Evolutionary conservation across 2,329 filamentous ascomycete species (phyloP).

Genomic region (Chaetomiaceae sp.): DNA sequence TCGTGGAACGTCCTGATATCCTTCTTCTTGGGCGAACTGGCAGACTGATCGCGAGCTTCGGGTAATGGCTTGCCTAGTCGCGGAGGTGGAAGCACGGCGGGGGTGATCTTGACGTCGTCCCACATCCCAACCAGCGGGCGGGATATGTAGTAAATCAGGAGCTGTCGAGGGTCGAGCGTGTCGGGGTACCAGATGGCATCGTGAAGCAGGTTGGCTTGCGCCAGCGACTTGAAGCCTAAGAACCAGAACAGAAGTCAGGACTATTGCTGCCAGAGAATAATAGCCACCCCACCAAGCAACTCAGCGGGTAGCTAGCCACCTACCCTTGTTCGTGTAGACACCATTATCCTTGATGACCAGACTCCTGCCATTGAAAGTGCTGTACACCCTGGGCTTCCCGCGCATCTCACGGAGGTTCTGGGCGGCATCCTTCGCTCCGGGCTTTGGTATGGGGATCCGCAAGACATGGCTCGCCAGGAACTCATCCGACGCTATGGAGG

Average conservation of each 20-base stretch:
- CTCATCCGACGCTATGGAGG: constrained; percentile 84
- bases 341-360: constrained; percentile 91
- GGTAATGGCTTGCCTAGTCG: constrained; percentile 26
- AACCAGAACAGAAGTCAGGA: constrained; percentile 9
- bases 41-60: constrained; percentile 40
- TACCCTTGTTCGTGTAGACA: constrained; percentile 95
- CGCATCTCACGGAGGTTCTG: constrained; percentile 76
- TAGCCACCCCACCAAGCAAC: neutral
- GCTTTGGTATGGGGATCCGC: constrained; percentile 61
- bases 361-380: constrained; percentile 85
- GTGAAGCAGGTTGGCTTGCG: constrained; percentile 79
- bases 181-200: constrained; percentile 88
- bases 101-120: constrained; percentile 68
- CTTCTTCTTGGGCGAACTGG: constrained; percentile 65
- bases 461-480: constrained; percentile 96
- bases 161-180: constrained; percentile 82
- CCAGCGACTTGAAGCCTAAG: constrained; percentile 82
- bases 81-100: constrained; percentile 53
- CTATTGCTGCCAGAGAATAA: no score
- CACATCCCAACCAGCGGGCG: constrained; percentile 78
- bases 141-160: constrained; percentile 95
- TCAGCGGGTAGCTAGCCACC: neutral
- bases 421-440: constrained; percentile 51
- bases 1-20: constrained; percentile 89
- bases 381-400: constrained; percentile 90